Evolutionary conservation across 2,329 filamentous ascomycete species (phyloP), one percentile per base, ranked within the genome.

Genomic region (Pseudogymnoascus sp.): DNA sequence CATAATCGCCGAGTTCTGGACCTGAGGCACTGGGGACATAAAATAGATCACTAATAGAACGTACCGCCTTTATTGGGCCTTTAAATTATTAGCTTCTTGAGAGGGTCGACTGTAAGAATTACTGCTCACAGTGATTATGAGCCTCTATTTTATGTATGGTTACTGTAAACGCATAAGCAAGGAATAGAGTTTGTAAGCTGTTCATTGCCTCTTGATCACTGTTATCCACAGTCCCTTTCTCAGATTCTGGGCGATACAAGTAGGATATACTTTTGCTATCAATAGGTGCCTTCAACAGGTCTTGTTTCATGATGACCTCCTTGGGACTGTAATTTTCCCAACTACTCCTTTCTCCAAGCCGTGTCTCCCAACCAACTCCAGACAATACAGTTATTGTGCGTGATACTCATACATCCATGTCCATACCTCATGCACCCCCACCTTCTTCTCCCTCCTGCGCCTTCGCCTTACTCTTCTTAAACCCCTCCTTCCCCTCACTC

Each of bases 401-500:
- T 55, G 28, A 55, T 55, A 55, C 49, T 55, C 25, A 33, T 55
- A 55, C 49, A 55, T 55, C 49, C 49, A 55, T 33, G 35, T 14
- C 49, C n/a, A 33, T 35, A 18, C 28, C 28, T 55, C 16, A 55
- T 3, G 28, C 28, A 8, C 5, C n/a, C 16, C 3, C 58, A 12
- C 38, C 58, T 25, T 60, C 58, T 7, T 60, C 58, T 18, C 49
- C 69, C 18, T 71, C 69, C 52, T 71, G 67, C 45, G 81, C 78
- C 49, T 81, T 79, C 64, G 83, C 80, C 67, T 81, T 86, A 14
- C 83, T 86, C 77, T 88, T 92, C 69, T 82, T 84, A 71, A 90
- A 96, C 66, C 83, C 84, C 75, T 95, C 89, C 61, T 80, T 81
- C 1, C 90, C 90, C 14, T 86, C 85, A 0, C 88, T 83, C 45